Conservation (phyloP, 768 basidiomycete genomes). For the Pleurotus tuber-regium region DNA sequence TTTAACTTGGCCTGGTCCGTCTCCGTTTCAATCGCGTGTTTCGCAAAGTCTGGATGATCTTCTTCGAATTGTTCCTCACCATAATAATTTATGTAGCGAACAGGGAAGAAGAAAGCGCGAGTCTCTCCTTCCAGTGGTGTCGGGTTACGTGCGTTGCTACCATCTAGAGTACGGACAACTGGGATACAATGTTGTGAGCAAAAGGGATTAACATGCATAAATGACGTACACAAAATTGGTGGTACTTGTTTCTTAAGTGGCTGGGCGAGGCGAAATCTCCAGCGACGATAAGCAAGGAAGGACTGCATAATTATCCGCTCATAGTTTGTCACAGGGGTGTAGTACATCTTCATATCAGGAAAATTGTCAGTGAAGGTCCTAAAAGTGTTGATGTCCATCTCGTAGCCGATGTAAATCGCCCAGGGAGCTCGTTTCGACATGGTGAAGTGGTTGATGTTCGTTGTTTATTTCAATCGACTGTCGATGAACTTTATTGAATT, state of each 20-base stretch:
- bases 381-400: background rate
- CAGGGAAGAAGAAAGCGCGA: background rate
- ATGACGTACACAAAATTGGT: background rate
- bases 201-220: background rate
- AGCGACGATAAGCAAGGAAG: background rate
- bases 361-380: background rate
- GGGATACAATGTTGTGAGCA: background rate
- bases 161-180: background rate
- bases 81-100: background rate
- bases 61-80: background rate
- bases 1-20: too few relatives aligned
- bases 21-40: too few relatives aligned
- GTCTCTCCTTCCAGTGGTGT: background rate
- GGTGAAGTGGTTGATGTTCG: too few relatives aligned
- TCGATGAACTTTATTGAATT: too few relatives aligned
- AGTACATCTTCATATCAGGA: background rate
- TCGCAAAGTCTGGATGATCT: too few relatives aligned
- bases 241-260: background rate
- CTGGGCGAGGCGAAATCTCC: background rate
- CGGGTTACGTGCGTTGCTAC: background rate
- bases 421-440: conserved; percentile 1
- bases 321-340: background rate
- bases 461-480: too few relatives aligned
- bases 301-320: background rate
- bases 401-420: background rate